These are phyloP conservation scores for Adenanthera pavonina DNA, from an alignment of 306 rosid species.

Conservation along the genomic window DNA sequence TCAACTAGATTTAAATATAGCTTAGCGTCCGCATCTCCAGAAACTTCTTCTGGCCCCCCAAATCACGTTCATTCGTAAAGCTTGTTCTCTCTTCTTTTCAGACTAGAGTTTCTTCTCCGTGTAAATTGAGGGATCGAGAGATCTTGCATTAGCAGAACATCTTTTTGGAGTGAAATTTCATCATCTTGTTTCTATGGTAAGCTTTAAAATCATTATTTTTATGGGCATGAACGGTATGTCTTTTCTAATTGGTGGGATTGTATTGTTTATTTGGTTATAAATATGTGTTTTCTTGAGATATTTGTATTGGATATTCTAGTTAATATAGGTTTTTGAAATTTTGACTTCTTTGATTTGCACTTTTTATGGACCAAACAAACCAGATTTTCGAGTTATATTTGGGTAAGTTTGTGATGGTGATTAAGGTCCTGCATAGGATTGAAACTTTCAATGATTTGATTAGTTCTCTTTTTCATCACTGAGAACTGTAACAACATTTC, in stretches of 20 bases:
- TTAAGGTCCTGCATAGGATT: no score
- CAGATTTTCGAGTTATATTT: no score
- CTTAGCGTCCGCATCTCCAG: conserved; percentile 75
- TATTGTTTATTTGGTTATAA: background rate
- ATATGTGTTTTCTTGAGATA: background rate
- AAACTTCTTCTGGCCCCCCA: conserved; percentile 47
- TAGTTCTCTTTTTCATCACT: no score
- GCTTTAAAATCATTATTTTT: background rate
- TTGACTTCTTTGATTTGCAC: no score
- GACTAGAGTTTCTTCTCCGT: background rate
- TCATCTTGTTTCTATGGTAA: conserved; percentile 35
- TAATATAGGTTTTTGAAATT: background rate
- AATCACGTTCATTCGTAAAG: no score
- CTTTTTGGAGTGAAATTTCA: background rate
- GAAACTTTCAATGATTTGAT: no score
- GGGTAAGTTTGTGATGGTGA: no score
- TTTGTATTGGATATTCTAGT: background rate
- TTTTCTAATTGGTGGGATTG: background rate
- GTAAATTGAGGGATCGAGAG: background rate
- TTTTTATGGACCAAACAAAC: no score
- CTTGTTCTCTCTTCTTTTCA: background rate
- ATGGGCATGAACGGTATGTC: background rate
- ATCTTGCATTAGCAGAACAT: background rate
- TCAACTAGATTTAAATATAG: conserved; percentile 29
- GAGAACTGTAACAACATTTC: no score